Evolutionary conservation across 805 yeast species (phyloP), one percentile per base, ranked within the genome.

Genomic region (Candida namnaoensis): DNA sequence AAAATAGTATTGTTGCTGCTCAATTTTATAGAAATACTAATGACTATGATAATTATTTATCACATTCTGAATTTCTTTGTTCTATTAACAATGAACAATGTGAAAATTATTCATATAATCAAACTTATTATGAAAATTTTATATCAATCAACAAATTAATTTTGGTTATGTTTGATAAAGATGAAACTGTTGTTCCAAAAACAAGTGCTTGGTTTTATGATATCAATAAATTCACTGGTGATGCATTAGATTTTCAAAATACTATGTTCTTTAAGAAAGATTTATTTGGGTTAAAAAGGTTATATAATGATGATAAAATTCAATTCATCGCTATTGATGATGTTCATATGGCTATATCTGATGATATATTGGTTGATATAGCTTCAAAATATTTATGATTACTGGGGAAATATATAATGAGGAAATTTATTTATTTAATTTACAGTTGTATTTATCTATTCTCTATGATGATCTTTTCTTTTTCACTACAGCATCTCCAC

Each of bases 51-150:
- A 58, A 63, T 14, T 85, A 85, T 54, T 49, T 81, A 47, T 66
- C 68, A 23, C 62, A 72, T 44, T 80, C 88, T 2, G 58, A 55
- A 9, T 84, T 80, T 47, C 58, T 85, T 35, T 87, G 82, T 6
- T 78, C 72, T 47, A 57, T 80, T 35, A 85, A 85, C 53, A 85
- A 84, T 48, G 95, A n/a, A n/a, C n/a, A n/a, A n/a, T n/a, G n/a
- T n/a, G n/a, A n/a, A n/a, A 86, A 51, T 50, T 64, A 19, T 34
- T 39, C 14, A 52, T 56, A 41, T 71, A 71, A 44, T 37, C 28
- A 43, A 5, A 58, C 66, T 0, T 81, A 80, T 50, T 58, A 48
- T 13, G 52, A 60, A 5, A 73, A 73, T 37, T 52, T 85, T 39
- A 49, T 57, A 13, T 48, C 45, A 7, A 54, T 84, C 34, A 66